Evolutionary conservation across 805 yeast species (phyloP).

Genomic region (Brettanomyces custersianus): DNA sequence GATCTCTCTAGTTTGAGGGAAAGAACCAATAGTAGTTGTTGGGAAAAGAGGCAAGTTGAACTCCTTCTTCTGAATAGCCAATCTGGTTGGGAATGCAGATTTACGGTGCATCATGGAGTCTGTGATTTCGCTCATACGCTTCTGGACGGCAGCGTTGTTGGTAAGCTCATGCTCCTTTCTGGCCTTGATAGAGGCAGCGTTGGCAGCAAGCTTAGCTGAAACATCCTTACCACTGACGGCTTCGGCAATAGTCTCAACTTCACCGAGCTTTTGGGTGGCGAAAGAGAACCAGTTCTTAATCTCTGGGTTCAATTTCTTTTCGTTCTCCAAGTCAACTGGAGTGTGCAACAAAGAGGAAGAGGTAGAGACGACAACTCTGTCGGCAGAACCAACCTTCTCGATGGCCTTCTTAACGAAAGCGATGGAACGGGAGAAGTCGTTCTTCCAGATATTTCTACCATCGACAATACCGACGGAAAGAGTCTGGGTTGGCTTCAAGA

Average conservation of each 20-base stretch:
- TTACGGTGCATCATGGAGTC: constrained; percentile 75
- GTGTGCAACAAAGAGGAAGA: constrained; percentile 97
- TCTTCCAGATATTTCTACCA: constrained; percentile 99
- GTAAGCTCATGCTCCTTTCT: constrained; percentile 84
- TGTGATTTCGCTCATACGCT: constrained; percentile 64
- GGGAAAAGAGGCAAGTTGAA: constrained; percentile 98
- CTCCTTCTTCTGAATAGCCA: constrained; percentile 74
- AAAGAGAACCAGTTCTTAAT: constrained; percentile 98
- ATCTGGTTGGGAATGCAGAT: constrained; percentile 79
- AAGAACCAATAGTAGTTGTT: constrained; percentile 99
- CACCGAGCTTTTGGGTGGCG: constrained; percentile 91
- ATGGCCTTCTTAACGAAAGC: constrained; percentile 75
- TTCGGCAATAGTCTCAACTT: constrained; percentile 87
- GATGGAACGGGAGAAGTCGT: constrained; percentile 84
- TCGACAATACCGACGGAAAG: constrained; percentile 96
- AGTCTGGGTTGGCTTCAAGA: constrained; percentile 61
- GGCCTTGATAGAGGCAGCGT: constrained; percentile 76
- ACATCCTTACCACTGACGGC: constrained; percentile 80
- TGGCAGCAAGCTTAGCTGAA: constrained; percentile 67
- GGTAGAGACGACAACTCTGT: constrained; percentile 87
- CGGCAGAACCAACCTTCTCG: constrained; percentile 74
- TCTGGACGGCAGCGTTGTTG: constrained; percentile 83
- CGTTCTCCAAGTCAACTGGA: constrained; percentile 91
- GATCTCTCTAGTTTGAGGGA: constrained; percentile 99
- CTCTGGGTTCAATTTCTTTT: constrained; percentile 81